Base-by-base conservation (phyloP, 176 grass and related monocot genomes). In the Panicum miliaceum region DNA sequence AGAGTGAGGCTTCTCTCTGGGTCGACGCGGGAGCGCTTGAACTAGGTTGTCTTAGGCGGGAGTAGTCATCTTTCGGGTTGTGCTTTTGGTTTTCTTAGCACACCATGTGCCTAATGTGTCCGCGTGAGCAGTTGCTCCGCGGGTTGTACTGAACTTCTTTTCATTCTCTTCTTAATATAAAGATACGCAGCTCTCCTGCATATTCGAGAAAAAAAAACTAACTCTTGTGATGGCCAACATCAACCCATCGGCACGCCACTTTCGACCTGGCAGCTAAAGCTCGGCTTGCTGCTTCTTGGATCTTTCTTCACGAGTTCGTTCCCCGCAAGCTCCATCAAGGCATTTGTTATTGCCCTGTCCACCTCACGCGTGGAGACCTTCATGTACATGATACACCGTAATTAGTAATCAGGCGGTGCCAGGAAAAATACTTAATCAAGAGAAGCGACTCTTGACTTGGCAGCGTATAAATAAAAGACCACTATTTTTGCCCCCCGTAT, bases 291-390 rank as follows among this genome's bases (percentile, higher is more conserved):
- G 56, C 56, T 43, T 14, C 46, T 34, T 29, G 66, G 75, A 72
- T 42, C 22, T 53, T 76, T 22, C 32, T 15, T 41, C 32, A 43
- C 15, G 34, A 25, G 16, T 53, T 32, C 13, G 50, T 47, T 77
- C 38, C 63, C 58, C 45, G 54, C 43, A 16, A 86, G 69, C 19
- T 81, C 85, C 77, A n/a, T 36, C 36, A 86, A 26, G 23, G 77
- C 69, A 65, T 67, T 75, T 75, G 36, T 57, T 86, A 86, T 57
- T 67, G 69, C 68, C 35, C 9, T 81, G 57, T 74, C 84, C 77
- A 81, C 68, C 12, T 80, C 84, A 45, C 12, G 0, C 12, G 76
- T 9, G 20, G 68, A 56, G 35, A 86, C 40, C 84, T 86, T 41
- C 14, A 53, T 26, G 38, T 14, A 62, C 8, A 45, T 50, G 22